Evolutionary conservation across 495 filamentous ascomycete genomes (phyloP), one percentile per base, ranked within the genome.

Genomic region (Chlorociboria aeruginascens): DNA sequence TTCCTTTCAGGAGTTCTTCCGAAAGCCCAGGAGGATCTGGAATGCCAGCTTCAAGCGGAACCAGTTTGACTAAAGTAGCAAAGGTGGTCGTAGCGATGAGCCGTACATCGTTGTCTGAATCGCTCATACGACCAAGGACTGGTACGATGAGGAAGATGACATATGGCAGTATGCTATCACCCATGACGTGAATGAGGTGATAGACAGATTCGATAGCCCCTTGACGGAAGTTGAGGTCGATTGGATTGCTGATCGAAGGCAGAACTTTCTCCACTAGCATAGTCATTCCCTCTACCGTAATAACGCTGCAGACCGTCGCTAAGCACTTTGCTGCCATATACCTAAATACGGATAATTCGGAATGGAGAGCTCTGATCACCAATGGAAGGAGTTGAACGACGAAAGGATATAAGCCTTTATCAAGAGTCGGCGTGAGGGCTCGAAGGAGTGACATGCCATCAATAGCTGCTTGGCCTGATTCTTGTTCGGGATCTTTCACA

Each of bases 111-210:
- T 89, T 89, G 64, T 98, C 90, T 0, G 90, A 92, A 62, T 98
- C 92, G 61, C 89, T 96, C 92, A 98, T 98, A n/a, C 92, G 81
- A 34, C 92, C 92, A 44, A 98, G 74, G 3, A 98, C 90, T 3
- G 92, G 92, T n/a, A 96, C 90, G 39, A 98, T 90, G 46, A 98
- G 77, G 78, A 98, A 97, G 56, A 98, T 96, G 47, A 98, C 92
- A 63, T 97, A 98, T 8, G 92, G 92, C 14, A 98, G 69, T 48
- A 98, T 97, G 41, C 77, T 75, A 57, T 96, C 93, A 49, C 93
- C 92, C 92, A 98, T 98, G 46, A 97, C 90, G 57, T 93, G 84
- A 55, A 97, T 97, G 32, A 98, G 71, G 59, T 96, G 82, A 58
- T 98, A 98, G 47, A 98, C 81, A 53, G 78, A 85, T 63, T 98